phyloP scores from a whole-genome alignment of 192 early-diverging fungal genomes.

The Umbelopsis vinacea region DNA sequence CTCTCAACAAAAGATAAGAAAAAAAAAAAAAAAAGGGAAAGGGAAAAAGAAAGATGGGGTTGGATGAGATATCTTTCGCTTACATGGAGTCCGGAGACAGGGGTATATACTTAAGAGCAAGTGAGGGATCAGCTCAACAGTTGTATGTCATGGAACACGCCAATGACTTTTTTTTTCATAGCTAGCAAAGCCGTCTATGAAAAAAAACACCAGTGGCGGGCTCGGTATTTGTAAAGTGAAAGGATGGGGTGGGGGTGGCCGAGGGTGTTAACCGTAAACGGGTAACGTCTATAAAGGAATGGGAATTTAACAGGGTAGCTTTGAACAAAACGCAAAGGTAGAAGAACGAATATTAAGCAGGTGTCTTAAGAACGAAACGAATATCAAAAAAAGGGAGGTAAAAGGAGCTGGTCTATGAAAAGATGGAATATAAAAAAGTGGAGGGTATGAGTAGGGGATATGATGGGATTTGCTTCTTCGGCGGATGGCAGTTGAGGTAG shows the following conservation, averaged over 20 bases:
- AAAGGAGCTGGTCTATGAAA: not conserved
- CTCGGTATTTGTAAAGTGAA: not conserved
- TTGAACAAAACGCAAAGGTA: not conserved
- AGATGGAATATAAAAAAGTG: not conserved
- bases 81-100: not conserved
- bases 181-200: slow-evolving; percentile 1
- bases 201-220: not conserved
- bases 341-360: not conserved
- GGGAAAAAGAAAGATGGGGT: not conserved
- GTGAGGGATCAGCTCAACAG: not conserved
- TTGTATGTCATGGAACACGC: not conserved
- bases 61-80: slow-evolving; percentile 1
- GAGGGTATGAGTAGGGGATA: slow-evolving; percentile 3
- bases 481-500: not conserved
- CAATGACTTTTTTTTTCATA: not conserved
- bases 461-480: not conserved
- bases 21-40: not conserved
- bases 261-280: slow-evolving; percentile 22
- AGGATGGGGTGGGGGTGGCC: not conserved
- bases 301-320: slow-evolving; percentile 5
- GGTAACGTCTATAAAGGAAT: slow-evolving; percentile 23
- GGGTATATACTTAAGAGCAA: slow-evolving; percentile 7
- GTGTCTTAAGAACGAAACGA: slow-evolving; percentile 2
- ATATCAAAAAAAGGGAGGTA: slow-evolving; percentile 22
- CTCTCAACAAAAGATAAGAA: not conserved